Evolutionary conservation across 305 asterid species (phyloP), one percentile per base, ranked within the genome.

Genomic region (Solanum hybrid): DNA sequence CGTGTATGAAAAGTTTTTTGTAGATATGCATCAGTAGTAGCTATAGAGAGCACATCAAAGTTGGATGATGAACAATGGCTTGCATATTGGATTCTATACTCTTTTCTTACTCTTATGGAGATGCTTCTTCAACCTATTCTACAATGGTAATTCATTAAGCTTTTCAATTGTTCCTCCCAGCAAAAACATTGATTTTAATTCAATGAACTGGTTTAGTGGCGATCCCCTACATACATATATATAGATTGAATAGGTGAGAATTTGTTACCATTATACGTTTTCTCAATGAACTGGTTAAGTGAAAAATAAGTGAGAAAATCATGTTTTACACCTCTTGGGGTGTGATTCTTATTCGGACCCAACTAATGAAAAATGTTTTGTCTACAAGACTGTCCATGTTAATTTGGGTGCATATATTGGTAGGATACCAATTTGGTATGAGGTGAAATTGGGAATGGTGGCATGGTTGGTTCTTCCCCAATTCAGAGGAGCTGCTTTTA

Each of bases 1-100:
- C 20, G 16, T 38, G 42, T 38, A 38, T 38, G 42, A 38, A 9
- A 9, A 0, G 11, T 9, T 38, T 38, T 46, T 11, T 84, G 7
- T 42, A 95, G 99, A 91, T 96, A 96, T 89, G 98, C 98, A 34
- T 96, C 99, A 22, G 94, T 96, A 40, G 88, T 96, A 56, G 99
- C 98, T 8, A 95, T 95, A 27, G 99, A 96, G 87, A 95, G 93
- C 92, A 89, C 96, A n/a, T 94, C 99, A 40, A 96, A 96, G 66
- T 16, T 94, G 11, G 99, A 95, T 22, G 98, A 95, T 78, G 96
- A 96, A 80, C 98, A 96, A 81, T 96, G 98, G 98, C 98, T 96
- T 77, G 98, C 98, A 72, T 96, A 96, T 88, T 96, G 99, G 99
- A 95, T 96, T 71, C 85, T 96, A 20, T 96, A 95, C 89, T 95